These are phyloP conservation scores for Colletotrichum camelliae DNA, from an alignment of 2,329 filamentous ascomycete species.

Conservation along the genomic window DNA sequence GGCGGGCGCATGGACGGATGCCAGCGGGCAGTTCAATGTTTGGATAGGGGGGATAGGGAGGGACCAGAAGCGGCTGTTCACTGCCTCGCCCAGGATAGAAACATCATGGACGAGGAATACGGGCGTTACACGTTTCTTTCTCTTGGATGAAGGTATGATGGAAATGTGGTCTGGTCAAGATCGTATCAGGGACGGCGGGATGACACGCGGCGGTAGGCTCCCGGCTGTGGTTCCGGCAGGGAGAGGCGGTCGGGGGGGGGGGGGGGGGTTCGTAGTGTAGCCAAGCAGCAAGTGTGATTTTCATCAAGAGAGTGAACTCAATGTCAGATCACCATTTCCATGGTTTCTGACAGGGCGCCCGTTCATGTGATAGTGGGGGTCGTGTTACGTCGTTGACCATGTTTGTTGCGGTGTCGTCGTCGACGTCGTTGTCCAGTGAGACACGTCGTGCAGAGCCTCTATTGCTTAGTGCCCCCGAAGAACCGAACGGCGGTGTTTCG, in stretches of 20 bases:
- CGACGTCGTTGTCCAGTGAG: background rate
- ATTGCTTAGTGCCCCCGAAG: background rate
- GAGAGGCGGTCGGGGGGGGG: background rate
- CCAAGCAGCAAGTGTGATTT: background rate
- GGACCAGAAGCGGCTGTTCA: background rate
- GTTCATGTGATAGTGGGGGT: slow-evolving; percentile 17
- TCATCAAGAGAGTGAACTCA: background rate
- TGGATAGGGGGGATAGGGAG: background rate
- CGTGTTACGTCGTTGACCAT: slow-evolving; percentile 4
- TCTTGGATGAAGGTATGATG: background rate
- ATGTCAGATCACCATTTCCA: background rate
- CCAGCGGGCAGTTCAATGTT: background rate
- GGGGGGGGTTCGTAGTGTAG: background rate
- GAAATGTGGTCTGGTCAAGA: background rate
- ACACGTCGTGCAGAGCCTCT: slow-evolving; percentile 15
- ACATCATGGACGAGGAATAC: background rate
- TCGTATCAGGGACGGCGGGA: background rate
- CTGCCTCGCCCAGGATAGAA: slow-evolving; percentile 20
- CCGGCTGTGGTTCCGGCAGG: background rate
- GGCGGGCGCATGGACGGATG: background rate
- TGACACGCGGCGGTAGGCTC: background rate
- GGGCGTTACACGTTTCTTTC: background rate
- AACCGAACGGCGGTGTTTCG: background rate
- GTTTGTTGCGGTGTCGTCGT: background rate
- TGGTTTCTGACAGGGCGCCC: background rate